Base-by-base conservation (phyloP, 352 stramenopile genomes). In the Phytophthora chlamydospora region DNA sequence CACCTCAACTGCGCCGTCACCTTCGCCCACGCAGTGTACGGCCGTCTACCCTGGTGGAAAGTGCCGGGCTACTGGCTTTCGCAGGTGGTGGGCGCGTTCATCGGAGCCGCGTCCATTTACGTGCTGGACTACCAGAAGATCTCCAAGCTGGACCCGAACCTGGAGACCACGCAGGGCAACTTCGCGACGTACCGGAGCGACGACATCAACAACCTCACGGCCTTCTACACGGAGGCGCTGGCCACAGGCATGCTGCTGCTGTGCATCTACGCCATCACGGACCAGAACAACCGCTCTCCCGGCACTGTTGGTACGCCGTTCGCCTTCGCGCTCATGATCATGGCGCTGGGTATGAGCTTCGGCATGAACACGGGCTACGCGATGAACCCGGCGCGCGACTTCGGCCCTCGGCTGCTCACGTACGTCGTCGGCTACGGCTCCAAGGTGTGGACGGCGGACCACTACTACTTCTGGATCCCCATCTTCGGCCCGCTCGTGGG, bases 121-220 rank as follows among this genome's bases (percentile, higher is more conserved):
- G 21, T 57, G 49, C 49, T 57, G 13, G 29, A 57, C 49, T 57
- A 57, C 49, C 35, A 57, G 49, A 47, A 57, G 49, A 42, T 57
- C 49, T 11, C 17, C 13, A 47, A 57, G 35, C 14, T 47, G 6
- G 49, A 57, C 21, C 49, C 49, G n/a, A 36, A 36, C 35, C 39
- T 38, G 49, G 35, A 47, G 24, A 57, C 35, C 6, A 57, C 49
- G 24, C 49, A 47, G 21, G 12, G 14, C 24, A 57, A 57, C 24
- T 57, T 57, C 36, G 35, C 49, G 21, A 57, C 49, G 49, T 57
- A 57, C 21, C 49, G 35, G 24, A 57, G 49, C 35, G 36, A 19
- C 9, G 49, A 57, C 34, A 57, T 57, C 35, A 57, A 12, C 49
- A 57, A 57, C 36, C 3, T 39, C 7, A 57, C 49, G n/a, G 49